phyloP scores from a whole-genome alignment of 495 filamentous ascomycete species.

The Chaetomium cochliodes region DNA sequence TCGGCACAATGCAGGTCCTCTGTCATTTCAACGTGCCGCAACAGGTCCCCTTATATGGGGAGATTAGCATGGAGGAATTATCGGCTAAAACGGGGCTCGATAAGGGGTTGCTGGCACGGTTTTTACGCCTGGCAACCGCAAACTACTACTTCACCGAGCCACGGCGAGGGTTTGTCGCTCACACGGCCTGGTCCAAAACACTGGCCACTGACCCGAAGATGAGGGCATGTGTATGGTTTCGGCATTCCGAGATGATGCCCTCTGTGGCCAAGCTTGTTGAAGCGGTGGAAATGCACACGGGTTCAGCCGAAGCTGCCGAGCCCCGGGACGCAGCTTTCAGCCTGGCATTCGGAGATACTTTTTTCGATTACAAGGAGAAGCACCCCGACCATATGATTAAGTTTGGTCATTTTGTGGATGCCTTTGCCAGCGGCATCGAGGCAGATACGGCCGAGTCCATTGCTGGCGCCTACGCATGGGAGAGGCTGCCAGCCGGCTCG shows the following conservation, averaged over 20 bases:
- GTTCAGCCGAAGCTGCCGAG: conserved; percentile 28
- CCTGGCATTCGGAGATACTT: conserved; percentile 34
- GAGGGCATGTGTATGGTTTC: conserved; percentile 25
- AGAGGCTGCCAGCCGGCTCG: conserved; percentile 24
- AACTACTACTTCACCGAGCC: conserved; percentile 40
- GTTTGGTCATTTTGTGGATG: conserved; percentile 22
- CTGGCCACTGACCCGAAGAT: conserved; percentile 28
- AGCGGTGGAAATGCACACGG: conserved; percentile 53
- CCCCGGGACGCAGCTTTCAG: conserved; percentile 35
- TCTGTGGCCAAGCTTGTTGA: conserved; percentile 76
- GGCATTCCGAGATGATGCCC: conserved; percentile 61
- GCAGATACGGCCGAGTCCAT: conserved; percentile 21
- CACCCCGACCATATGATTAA: conserved; percentile 23
- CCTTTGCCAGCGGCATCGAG: conserved; percentile 15
- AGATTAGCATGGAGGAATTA: conserved; percentile 32
- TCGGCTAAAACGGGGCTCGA: conserved; percentile 27
- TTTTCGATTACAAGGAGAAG: conserved; percentile 27
- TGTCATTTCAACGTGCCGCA: conserved; percentile 36
- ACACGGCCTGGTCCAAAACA: conserved; percentile 34
- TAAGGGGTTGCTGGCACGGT: conserved; percentile 32
- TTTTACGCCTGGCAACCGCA: conserved; percentile 38
- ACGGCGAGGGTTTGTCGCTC: conserved; percentile 31
- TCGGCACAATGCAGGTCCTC: conserved; percentile 24
- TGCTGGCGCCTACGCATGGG: conserved; percentile 24
- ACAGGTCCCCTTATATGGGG: conserved; percentile 31